Evolutionary conservation across 2,329 filamentous ascomycete genomes (phyloP), one percentile per base, ranked within the genome.

Genomic region (Cladophialophora psammophila): DNA sequence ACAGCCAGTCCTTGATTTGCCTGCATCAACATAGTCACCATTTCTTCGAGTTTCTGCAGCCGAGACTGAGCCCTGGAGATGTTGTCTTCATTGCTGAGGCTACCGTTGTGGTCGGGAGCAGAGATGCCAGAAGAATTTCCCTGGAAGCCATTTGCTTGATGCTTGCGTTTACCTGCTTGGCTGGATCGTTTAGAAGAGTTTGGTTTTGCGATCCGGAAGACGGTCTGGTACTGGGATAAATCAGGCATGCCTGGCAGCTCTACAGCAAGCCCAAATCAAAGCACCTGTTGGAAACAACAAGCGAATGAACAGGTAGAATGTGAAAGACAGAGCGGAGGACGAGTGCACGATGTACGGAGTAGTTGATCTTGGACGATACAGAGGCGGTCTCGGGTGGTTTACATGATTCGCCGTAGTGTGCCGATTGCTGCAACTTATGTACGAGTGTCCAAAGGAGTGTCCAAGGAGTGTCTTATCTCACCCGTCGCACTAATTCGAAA

Each of bases 11-110:
- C 34, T 26, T 56, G 26, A 31, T 59, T 59, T 20, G 55, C 34
- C 20, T 65, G 55, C 38, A 65, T 60, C 48, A 65, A 45, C 20
- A 34, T 54, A 5, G 63, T 59, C 35, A 65, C 63, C 48, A 65
- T 60, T 40, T 55, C 45, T 35, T 65, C 63, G 13, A 65, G 63
- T 13, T 55, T 52, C 20, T 65, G 63, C 7, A 65, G 56, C 13
- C 57, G 63, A 26, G 38, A 34, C 36, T 65, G 63, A 5, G 63
- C 63, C 45, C 56, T 59, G 5, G 63, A 65, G 26, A 65, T 45
- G n/a, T 65, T 65, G 34, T 52, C 35, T 8, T 31, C n/a, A 20
- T 45, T 26, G 18, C 57, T 26, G 20, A 45, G 32, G 20, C n/a
- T 52, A 26, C n/a, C 42, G 15, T 52, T 40, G 32, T 26, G 32